phyloP scores from a whole-genome alignment of 495 filamentous ascomycete genomes.

The Penicillium samsonianum region DNA sequence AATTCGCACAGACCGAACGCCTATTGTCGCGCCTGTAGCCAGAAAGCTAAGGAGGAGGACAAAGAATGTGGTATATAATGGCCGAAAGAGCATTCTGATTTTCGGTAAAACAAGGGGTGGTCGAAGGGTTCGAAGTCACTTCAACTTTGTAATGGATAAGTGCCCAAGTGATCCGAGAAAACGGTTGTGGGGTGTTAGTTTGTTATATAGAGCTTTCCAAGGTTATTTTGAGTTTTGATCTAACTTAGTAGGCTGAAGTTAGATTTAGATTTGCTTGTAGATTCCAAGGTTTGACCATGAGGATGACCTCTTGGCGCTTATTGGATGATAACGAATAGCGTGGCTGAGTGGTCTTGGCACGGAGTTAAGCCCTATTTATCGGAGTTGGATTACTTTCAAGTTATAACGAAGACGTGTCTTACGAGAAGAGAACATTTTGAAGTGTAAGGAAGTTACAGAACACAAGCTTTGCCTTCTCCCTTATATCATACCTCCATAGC shows the following conservation, averaged over 20 bases:
- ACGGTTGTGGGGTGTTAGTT: neutral
- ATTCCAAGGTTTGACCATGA: neutral
- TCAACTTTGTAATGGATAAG: neutral
- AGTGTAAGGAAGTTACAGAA: no score
- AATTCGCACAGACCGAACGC: neutral
- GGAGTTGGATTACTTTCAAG: no score
- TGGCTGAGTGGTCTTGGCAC: slow-evolving; percentile 10
- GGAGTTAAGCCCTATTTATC: slow-evolving; percentile 2
- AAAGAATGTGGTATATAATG: neutral
- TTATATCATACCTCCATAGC: no score
- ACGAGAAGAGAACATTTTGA: no score
- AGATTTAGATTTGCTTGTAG: neutral
- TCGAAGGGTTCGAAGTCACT: neutral
- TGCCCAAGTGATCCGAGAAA: neutral
- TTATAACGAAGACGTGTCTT: no score
- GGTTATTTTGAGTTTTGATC: neutral
- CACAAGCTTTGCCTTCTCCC: no score
- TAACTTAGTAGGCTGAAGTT: neutral
- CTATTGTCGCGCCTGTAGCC: neutral
- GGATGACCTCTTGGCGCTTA: slow-evolving; percentile 10
- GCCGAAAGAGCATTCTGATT: neutral
- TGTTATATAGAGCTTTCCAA: neutral
- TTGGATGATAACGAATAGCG: slow-evolving; percentile 3
- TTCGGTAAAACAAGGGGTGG: neutral
- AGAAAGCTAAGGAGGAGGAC: neutral